These are phyloP conservation scores for Bauhinia variegata DNA, from an alignment of 306 rosid genomes.

Conservation along the genomic window DNA sequence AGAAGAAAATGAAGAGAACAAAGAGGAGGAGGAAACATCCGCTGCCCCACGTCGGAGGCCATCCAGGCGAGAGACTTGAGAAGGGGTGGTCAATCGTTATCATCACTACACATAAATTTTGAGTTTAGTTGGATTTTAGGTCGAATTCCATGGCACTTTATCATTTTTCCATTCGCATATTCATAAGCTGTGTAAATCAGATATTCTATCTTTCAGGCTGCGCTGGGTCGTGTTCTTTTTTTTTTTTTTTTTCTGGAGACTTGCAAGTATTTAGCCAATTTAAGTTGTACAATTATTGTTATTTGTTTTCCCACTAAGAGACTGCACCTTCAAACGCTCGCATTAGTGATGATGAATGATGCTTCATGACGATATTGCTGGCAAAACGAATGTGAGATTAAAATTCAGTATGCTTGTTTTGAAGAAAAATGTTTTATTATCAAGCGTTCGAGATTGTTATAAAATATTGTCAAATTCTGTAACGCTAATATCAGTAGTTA, in stretches of 20 bases:
- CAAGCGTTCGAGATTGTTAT: too few relatives aligned
- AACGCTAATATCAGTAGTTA: too few relatives aligned
- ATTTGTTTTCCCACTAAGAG: conserved; percentile 11
- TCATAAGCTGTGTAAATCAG: conserved; percentile 44
- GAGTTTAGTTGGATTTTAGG: conserved; percentile 45
- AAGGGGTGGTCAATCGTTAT: conserved; percentile 39
- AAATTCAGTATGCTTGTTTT: too few relatives aligned
- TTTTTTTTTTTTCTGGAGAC: conserved; percentile 35
- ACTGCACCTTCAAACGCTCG: too few relatives aligned
- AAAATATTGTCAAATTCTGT: too few relatives aligned
- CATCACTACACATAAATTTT: conserved; percentile 42
- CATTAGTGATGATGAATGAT: too few relatives aligned
- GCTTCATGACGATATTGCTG: too few relatives aligned
- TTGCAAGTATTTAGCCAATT: conserved; percentile 27
- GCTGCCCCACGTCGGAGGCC: conserved; percentile 69
- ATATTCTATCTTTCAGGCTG: conserved; percentile 31
- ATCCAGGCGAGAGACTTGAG: conserved; percentile 65
- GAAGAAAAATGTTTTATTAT: too few relatives aligned
- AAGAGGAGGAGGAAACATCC: conserved; percentile 46
- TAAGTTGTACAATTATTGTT: conserved; percentile 36
- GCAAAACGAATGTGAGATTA: too few relatives aligned
- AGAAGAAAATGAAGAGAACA: conserved; percentile 59
- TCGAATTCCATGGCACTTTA: conserved; percentile 27
- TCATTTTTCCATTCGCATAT: conserved; percentile 30
- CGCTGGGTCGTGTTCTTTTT: too few relatives aligned